phyloP scores from a whole-genome alignment of 2,329 filamentous ascomycete species.

The Penicillium corylophilum region DNA sequence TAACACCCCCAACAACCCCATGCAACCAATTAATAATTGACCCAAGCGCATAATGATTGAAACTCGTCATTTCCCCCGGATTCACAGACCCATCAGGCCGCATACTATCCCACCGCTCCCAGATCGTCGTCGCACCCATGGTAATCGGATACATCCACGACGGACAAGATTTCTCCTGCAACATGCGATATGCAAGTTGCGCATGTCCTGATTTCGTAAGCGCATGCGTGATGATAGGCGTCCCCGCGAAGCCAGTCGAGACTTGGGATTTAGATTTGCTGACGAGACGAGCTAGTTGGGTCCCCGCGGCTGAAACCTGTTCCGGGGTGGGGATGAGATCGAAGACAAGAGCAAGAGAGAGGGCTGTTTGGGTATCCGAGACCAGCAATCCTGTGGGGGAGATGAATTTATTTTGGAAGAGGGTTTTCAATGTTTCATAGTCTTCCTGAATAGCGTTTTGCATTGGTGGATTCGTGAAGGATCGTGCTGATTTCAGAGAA shows the following conservation, averaged over 20 bases:
- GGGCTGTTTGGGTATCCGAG: slow-evolving; percentile 35
- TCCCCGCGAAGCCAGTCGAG: slow-evolving; percentile 38
- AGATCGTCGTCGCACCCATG: slow-evolving; percentile 45
- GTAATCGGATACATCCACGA: slow-evolving; percentile 43
- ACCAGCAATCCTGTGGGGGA: slow-evolving; percentile 27
- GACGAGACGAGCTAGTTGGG: slow-evolving; percentile 16
- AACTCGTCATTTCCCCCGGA: slow-evolving; percentile 44
- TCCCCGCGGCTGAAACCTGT: no score
- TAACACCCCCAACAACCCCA: slow-evolving; percentile 24
- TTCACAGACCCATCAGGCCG: slow-evolving; percentile 40
- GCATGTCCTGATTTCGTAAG: slow-evolving; percentile 23
- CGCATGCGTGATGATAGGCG: slow-evolving; percentile 30
- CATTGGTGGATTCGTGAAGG: slow-evolving; percentile 23
- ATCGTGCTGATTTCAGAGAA: slow-evolving; percentile 29
- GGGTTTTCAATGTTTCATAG: slow-evolving; percentile 13
- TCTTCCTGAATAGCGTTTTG: slow-evolving; percentile 21
- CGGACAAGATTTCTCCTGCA: slow-evolving; percentile 36
- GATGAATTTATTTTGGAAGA: slow-evolving; percentile 37
- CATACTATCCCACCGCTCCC: slow-evolving; percentile 48
- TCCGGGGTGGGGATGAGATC: slow-evolving; percentile 14
- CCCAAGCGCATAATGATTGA: slow-evolving; percentile 46
- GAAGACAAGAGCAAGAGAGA: slow-evolving; percentile 27
- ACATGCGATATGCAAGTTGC: slow-evolving; percentile 41
- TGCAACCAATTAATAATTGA: slow-evolving; percentile 43
- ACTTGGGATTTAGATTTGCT: slow-evolving; percentile 33